Evolutionary conservation across 148 eudicot species (phyloP).

Genomic region (Mesembryanthemum crystallinum): DNA sequence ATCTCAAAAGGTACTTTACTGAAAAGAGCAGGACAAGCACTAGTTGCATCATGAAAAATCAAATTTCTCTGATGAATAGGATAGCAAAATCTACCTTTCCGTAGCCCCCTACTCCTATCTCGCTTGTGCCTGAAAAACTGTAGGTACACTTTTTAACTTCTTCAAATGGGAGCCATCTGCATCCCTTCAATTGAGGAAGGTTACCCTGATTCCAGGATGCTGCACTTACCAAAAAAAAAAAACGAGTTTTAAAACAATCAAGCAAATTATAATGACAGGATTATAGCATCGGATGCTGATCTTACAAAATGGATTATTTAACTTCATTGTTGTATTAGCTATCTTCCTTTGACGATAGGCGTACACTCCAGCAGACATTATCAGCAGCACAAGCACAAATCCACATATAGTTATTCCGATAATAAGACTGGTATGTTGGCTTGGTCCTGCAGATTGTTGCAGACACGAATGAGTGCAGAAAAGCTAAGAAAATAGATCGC

Average conservation of each 20-base stretch:
- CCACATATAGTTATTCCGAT: slow-evolving; percentile 45
- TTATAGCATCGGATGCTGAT: not conserved
- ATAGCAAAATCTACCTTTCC: slow-evolving; percentile 48
- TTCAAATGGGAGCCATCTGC: slow-evolving; percentile 60
- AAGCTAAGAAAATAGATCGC: not conserved
- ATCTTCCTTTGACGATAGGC: slow-evolving; percentile 44
- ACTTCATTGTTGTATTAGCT: slow-evolving; percentile 35
- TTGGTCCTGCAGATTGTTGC: slow-evolving; percentile 26
- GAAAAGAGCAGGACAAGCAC: too few relatives aligned
- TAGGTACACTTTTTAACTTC: slow-evolving; percentile 48
- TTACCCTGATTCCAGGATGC: slow-evolving; percentile 50
- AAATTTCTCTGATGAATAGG: not conserved
- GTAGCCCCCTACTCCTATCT: slow-evolving; percentile 69
- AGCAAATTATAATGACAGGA: not conserved
- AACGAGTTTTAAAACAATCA: not conserved
- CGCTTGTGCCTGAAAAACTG: slow-evolving; percentile 46
- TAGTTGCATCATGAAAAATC: not conserved
- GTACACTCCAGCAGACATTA: slow-evolving; percentile 47
- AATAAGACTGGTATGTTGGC: slow-evolving; percentile 37
- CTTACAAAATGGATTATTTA: slow-evolving; percentile 65
- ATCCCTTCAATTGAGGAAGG: slow-evolving; percentile 59
- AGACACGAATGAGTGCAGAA: slow-evolving; percentile 8
- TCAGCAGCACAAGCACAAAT: slow-evolving; percentile 43
- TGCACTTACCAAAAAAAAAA: slow-evolving; percentile 25
- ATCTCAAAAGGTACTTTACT: not conserved